Evolutionary conservation across 495 filamentous ascomycete genomes (phyloP).

Genomic region (Aspergillus kassunensis): DNA sequence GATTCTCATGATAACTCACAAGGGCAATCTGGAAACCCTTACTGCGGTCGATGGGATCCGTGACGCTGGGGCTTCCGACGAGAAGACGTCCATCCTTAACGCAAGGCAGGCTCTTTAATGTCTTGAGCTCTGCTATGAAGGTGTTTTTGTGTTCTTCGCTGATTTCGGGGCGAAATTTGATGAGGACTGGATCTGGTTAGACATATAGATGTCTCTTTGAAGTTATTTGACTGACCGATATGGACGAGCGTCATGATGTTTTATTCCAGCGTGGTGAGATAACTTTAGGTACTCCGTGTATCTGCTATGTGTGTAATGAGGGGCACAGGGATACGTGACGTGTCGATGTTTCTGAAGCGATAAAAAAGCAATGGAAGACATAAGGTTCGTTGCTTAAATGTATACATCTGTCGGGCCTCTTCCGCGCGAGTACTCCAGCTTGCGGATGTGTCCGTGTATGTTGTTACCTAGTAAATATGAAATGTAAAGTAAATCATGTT

Average conservation of each 20-base stretch:
- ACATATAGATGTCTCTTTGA: no score
- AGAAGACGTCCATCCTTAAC: slow-evolving; percentile 40
- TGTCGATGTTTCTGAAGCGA: no score
- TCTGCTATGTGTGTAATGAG: no score
- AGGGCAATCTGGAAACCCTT: slow-evolving; percentile 46
- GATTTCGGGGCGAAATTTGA: slow-evolving; percentile 40
- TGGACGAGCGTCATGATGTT: slow-evolving; percentile 32
- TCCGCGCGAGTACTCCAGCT: background rate
- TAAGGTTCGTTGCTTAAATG: no score
- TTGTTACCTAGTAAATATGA: background rate
- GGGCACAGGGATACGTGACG: no score
- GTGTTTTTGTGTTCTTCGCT: slow-evolving; percentile 28
- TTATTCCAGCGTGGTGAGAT: no score
- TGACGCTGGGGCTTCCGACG: slow-evolving; percentile 44
- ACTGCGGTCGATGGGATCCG: slow-evolving; percentile 41
- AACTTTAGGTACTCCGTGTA: no score
- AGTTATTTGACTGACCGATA: slow-evolving; percentile 24
- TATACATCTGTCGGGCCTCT: background rate
- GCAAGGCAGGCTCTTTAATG: slow-evolving; percentile 35
- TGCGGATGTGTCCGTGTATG: background rate
- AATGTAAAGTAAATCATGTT: background rate
- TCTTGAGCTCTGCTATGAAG: slow-evolving; percentile 41
- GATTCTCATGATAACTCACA: slow-evolving; percentile 43
- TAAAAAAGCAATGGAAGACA: no score
- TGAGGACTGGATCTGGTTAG: slow-evolving; percentile 28